Base-by-base conservation (phyloP, 495 filamentous ascomycete genomes). In the Neurospora sp. region DNA sequence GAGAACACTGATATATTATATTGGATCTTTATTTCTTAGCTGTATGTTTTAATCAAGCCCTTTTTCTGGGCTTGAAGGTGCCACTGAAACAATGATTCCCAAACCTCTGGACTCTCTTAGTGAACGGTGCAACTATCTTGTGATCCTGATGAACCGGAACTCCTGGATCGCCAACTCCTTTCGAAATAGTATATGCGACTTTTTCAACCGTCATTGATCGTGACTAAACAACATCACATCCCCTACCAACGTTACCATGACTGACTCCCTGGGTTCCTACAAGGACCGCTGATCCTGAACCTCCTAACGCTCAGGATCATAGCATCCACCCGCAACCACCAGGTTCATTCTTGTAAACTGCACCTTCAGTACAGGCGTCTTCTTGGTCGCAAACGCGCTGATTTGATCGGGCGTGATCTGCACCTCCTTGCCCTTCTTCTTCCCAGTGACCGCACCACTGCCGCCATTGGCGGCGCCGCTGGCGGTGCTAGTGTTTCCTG, bases 321-420 rank as follows among this genome's bases (percentile, higher is more conserved):
- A 98, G 72, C 92, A 94, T 39, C 96, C 93, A 39, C 90, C 94
- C 12, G 94, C 94, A 70, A 99, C 82, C 18, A 97, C 89, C 76
- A 98, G 80, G 76, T 99, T 99, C 90, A 95, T 96, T 70, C 91
- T 86, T 3, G 96, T 98, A 79, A 97, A 97, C 78, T 90, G 88
- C 68, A 97, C 95, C 85, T 94, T 97, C 80, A 96, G 91, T 8
- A 99, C 92, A 3, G 96, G 94, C 31, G 91, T 93, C 84, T 96
- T 97, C 88, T 98, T 99, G 20, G 96, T 98, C 0, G 93, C 90
- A 77, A 97, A 98, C 5, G 92, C 94, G 74, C 89, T 91, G 81
- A 98, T 93, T 82, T 98, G 95, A 77, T 99, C 96, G 0, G 93
- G 89, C 3, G 92, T 96, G 38, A 97, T 91, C 73, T 92, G 91